phyloP scores from a whole-genome alignment of 805 yeast species.

The Candida nonsorbophila region DNA sequence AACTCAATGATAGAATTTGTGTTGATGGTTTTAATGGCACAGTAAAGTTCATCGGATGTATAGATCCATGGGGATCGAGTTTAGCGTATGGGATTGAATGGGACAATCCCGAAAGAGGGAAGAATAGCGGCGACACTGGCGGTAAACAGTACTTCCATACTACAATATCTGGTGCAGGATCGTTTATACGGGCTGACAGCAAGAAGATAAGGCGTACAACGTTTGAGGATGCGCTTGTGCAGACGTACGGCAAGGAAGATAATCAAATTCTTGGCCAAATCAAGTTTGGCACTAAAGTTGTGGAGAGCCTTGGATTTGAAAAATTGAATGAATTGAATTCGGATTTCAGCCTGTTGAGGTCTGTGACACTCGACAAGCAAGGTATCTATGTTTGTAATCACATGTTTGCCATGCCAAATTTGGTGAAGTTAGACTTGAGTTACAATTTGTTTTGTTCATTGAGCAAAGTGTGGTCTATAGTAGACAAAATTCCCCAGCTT shows the following conservation, averaged over 20 bases:
- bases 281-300: slow-evolving; percentile 50
- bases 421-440: slow-evolving; percentile 50
- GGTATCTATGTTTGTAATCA: slow-evolving; percentile 18
- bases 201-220: slow-evolving; percentile 21
- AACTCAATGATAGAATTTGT: too few relatives aligned
- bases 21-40: slow-evolving; percentile 58
- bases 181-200: slow-evolving; percentile 52
- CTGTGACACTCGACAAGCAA: slow-evolving; percentile 46
- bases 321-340: slow-evolving; percentile 45
- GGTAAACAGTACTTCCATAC: slow-evolving; percentile 52
- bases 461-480: slow-evolving; percentile 30
- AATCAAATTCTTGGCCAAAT: slow-evolving; percentile 20
- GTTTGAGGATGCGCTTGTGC: slow-evolving; percentile 46
- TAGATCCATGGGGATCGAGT: slow-evolving; percentile 54
- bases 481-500: slow-evolving; percentile 31
- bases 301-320: slow-evolving; percentile 64
- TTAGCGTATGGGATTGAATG: slow-evolving; percentile 78
- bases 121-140: slow-evolving; percentile 57
- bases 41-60: slow-evolving; percentile 52
- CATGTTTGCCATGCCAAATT: slow-evolving; percentile 10
- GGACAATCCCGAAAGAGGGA: slow-evolving; percentile 71
- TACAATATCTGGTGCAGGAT: slow-evolving; percentile 43
- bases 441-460: slow-evolving; percentile 49
- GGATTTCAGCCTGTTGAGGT: slow-evolving; percentile 38
- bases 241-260: slow-evolving; percentile 19